These are phyloP conservation scores for Vigna trinervia DNA, from an alignment of 306 rosid genomes.

Conservation along the genomic window DNA sequence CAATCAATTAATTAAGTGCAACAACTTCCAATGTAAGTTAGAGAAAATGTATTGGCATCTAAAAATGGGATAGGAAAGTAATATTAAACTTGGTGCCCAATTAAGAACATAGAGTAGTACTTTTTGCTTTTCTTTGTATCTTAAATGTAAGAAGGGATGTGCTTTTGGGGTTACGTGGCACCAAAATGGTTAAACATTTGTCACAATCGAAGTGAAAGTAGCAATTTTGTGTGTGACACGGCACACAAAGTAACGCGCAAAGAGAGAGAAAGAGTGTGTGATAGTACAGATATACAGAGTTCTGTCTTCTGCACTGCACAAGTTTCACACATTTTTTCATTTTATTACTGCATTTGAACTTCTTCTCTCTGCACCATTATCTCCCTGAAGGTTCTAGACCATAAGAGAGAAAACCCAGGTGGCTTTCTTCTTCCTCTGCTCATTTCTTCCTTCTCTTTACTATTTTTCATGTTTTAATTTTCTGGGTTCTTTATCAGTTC, in stretches of 20 bases:
- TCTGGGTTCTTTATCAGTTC: not conserved
- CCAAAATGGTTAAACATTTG: not conserved
- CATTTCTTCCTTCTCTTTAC: not conserved
- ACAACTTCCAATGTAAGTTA: not conserved
- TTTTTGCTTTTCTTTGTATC: constrained; percentile 4
- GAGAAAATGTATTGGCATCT: not conserved
- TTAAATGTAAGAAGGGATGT: not conserved
- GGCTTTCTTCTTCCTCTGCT: not conserved
- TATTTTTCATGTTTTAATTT: not conserved
- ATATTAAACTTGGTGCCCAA: not conserved
- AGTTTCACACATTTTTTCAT: constrained; percentile 53
- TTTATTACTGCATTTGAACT: constrained; percentile 52
- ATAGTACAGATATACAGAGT: constrained; percentile 42
- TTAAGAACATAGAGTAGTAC: not conserved
- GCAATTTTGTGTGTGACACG: constrained; percentile 54
- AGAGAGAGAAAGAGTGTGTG: constrained; percentile 22
- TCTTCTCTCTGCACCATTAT: constrained; percentile 35
- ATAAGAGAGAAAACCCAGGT: constrained; percentile 50
- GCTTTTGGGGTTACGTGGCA: constrained; percentile 35
- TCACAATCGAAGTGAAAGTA: constrained; percentile 45
- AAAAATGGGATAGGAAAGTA: not conserved
- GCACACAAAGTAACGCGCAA: constrained; percentile 44
- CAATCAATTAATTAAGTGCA: too few species aligned
- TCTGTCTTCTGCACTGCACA: constrained; percentile 49
- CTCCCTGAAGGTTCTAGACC: constrained; percentile 54